Evolutionary conservation across 2,329 filamentous ascomycete species (phyloP).

Genomic region (Blastomyces emzantsi): DNA sequence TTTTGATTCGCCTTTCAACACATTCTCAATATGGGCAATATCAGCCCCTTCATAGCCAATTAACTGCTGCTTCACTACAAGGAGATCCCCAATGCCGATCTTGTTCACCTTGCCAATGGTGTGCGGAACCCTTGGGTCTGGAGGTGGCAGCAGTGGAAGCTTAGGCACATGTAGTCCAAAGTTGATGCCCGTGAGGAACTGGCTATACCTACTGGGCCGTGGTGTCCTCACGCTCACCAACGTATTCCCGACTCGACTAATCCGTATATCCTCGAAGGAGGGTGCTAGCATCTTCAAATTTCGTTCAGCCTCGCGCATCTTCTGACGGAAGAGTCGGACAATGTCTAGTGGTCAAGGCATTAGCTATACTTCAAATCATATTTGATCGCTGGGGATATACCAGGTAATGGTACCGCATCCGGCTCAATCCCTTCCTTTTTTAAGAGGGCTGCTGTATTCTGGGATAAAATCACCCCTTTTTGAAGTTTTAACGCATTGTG

Average conservation of each 20-base stretch:
- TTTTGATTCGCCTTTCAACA: neutral
- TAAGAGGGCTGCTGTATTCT: neutral
- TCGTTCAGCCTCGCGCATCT: neutral
- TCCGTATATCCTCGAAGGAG: neutral
- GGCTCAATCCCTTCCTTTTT: neutral
- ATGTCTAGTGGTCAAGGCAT: neutral
- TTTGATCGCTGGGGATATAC: neutral
- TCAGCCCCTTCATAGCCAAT: neutral
- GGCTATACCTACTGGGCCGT: neutral
- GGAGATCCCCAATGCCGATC: neutral
- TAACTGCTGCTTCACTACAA: neutral
- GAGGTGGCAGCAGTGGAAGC: neutral
- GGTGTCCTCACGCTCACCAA: neutral
- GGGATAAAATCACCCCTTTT: neutral
- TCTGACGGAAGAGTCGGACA: neutral
- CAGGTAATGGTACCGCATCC: neutral
- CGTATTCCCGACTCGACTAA: neutral
- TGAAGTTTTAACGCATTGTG: neutral
- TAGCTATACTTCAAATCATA: neutral
- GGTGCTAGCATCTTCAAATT: neutral
- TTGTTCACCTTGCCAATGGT: neutral
- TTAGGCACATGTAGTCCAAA: neutral
- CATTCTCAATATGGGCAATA: neutral
- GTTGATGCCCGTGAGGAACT: neutral
- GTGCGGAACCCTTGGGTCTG: slow-evolving; percentile 1